phyloP scores from a whole-genome alignment of 2,329 filamentous ascomycete species.

The Neonectria magnoliae region DNA sequence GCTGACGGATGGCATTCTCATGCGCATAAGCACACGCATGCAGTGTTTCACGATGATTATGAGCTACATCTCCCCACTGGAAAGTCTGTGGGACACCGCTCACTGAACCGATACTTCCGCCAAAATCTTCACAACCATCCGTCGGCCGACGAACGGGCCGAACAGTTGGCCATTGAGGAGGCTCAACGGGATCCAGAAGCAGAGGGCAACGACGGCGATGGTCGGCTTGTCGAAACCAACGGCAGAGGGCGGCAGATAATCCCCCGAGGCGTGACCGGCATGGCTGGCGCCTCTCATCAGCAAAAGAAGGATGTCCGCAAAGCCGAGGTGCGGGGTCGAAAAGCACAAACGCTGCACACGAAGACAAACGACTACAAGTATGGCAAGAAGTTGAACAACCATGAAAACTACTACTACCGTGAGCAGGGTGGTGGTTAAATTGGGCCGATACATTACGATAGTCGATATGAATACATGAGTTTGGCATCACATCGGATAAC shows the following conservation, averaged over 20 bases:
- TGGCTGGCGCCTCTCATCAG: conserved; percentile 79
- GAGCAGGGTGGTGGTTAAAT: conserved; percentile 56
- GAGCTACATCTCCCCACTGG: conserved; percentile 94
- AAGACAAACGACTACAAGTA: conserved; percentile 75
- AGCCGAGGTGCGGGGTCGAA: conserved; percentile 75
- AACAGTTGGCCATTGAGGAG: conserved; percentile 70
- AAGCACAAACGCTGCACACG: conserved; percentile 69
- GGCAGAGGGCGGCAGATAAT: conserved; percentile 65
- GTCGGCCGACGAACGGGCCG: conserved; percentile 77
- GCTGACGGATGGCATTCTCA: conserved; percentile 84
- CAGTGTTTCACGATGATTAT: conserved; percentile 90
- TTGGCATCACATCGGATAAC: not conserved
- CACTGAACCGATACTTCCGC: conserved; percentile 85
- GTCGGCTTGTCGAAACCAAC: conserved; percentile 49
- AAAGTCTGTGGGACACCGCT: conserved; percentile 88
- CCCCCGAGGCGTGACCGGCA: conserved; percentile 77
- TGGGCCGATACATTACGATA: not conserved
- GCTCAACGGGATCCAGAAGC: conserved; percentile 41
- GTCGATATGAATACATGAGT: not conserved
- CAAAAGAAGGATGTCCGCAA: conserved; percentile 76
- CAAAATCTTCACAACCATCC: conserved; percentile 92
- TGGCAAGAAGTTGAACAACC: conserved; percentile 79
- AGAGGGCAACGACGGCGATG: conserved; percentile 48
- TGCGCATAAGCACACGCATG: conserved; percentile 76
- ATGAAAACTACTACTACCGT: conserved; percentile 69